Evolutionary conservation across 1,284 basidiomycete species (phyloP).

Genomic region (Malassezia pachydermatis): DNA sequence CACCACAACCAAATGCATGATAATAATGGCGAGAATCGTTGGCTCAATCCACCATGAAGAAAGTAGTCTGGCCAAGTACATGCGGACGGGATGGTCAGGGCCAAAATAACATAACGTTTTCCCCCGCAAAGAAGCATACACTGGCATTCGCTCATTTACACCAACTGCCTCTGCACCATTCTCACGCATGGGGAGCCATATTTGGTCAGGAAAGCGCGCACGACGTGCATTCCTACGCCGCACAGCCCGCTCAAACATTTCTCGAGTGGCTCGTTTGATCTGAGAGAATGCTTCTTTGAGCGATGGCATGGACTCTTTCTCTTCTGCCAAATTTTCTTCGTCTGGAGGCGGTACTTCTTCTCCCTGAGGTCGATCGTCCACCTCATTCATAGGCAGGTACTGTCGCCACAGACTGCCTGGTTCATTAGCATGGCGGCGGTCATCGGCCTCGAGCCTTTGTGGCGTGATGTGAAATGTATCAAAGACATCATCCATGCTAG

Average conservation of each 20-base stretch:
- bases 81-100: slow-evolving; percentile 49
- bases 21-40: slow-evolving; percentile 68
- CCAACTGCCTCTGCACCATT: neutral
- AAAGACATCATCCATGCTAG: slow-evolving; percentile 8
- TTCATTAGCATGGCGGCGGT: neutral
- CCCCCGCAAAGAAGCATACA: slow-evolving; percentile 56
- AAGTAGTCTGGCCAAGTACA: slow-evolving; percentile 19
- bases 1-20: slow-evolving; percentile 71
- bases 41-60: slow-evolving; percentile 71
- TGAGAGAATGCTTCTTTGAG: neutral
- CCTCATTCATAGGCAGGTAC: slow-evolving; percentile 6
- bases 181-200: slow-evolving; percentile 14
- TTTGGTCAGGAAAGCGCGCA: neutral
- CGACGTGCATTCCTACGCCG: neutral
- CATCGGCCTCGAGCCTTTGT: neutral
- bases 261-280: neutral
- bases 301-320: neutral
- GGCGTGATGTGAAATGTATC: slow-evolving; percentile 7
- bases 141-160: neutral
- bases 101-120: slow-evolving; percentile 69
- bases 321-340: slow-evolving; percentile 2
- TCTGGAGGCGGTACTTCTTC: neutral
- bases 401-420: neutral
- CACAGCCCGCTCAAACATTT: neutral
- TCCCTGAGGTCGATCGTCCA: neutral